Base-by-base conservation (phyloP, 2,329 filamentous ascomycete genomes). In the Sarocladium kiliense region DNA sequence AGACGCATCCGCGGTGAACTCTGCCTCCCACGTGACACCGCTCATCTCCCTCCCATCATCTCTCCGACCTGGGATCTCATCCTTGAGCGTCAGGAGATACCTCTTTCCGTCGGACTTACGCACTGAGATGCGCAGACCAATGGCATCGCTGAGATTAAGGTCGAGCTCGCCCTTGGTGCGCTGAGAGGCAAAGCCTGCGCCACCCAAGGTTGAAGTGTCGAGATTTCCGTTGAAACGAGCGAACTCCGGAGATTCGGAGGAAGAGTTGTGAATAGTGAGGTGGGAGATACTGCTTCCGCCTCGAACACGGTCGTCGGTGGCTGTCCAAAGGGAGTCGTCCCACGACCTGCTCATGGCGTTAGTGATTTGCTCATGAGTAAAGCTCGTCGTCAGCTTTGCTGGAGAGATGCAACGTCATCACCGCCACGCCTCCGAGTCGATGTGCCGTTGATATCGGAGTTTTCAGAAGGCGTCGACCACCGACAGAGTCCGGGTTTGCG, bases 181-280 rank as follows among this genome's bases (percentile, higher is more conserved):
- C 66, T 93, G 90, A 3, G 86, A 89, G 10, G 89, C 89, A 65
- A 95, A 94, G 4, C 90, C 90, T 1, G 90, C 89, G 27, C 88
- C 89, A 25, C 89, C 89, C 0, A 94, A 81, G 0, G 88, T 84
- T 54, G 78, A 79, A 59, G 86, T 90, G 70, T 94, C 89, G 19
- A 94, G 77, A 23, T 76, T 75, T 2, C 90, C 89, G 59, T 81
- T 72, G 71, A 92, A 91, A 70, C 77, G 55, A 68, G 86, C 83
- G 69, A 58, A 58, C 53, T 64, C 58, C 42, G 62, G 60, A 14
- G 27, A 51, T 9, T 23, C 18, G 18, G 47, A 36, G 4, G 47
- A 34, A 11, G 23, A 16, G 21, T 21, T 14, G 36, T 34, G 25
- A 49, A 70, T 68, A 41, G 66, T 68, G n/a, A 83, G 67, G 58